Evolutionary conservation across 1,284 basidiomycete species (phyloP).

Genomic region (Ganoderma multipileum): DNA sequence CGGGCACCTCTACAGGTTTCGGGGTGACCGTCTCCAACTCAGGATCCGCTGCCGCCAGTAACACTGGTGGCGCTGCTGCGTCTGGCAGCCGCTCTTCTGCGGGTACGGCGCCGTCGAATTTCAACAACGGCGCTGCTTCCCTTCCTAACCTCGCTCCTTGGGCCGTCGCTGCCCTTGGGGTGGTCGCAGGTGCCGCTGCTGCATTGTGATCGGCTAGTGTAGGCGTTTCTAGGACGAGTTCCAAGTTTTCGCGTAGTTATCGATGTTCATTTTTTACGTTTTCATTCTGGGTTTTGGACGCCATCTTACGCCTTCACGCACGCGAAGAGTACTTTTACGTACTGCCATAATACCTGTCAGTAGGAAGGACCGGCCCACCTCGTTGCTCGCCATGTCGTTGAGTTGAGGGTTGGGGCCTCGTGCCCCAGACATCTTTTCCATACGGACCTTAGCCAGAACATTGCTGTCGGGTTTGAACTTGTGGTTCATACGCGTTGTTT

Average conservation of each 20-base stretch:
- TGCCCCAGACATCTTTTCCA: not conserved
- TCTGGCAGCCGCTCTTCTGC: constrained; percentile 23
- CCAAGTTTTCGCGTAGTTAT: not conserved
- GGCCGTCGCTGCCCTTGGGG: constrained; percentile 34
- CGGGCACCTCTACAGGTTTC: constrained; percentile 20
- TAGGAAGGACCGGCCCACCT: not conserved
- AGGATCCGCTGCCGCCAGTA: constrained; percentile 1
- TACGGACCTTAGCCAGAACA: constrained; percentile 22
- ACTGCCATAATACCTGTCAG: constrained; percentile 20
- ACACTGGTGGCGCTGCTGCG: constrained; percentile 13
- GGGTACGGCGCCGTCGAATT: constrained; percentile 13
- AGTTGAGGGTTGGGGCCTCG: not conserved
- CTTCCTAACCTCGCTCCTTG: constrained; percentile 31
- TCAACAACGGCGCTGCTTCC: constrained; percentile 33
- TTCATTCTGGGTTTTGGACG: constrained; percentile 4
- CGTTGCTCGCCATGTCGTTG: not conserved
- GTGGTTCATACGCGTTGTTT: constrained; percentile 21
- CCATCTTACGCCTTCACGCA: not conserved
- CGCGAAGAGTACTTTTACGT: constrained; percentile 19
- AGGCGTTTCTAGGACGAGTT: not conserved
- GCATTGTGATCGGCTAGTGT: constrained; percentile 27
- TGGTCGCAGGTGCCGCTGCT: constrained; percentile 36
- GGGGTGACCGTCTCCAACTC: constrained; percentile 28
- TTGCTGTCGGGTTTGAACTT: constrained; percentile 18
- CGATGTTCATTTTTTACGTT: not conserved